Evolutionary conservation across 768 basidiomycete genomes (phyloP).

Genomic region (Pluteus cervinus): DNA sequence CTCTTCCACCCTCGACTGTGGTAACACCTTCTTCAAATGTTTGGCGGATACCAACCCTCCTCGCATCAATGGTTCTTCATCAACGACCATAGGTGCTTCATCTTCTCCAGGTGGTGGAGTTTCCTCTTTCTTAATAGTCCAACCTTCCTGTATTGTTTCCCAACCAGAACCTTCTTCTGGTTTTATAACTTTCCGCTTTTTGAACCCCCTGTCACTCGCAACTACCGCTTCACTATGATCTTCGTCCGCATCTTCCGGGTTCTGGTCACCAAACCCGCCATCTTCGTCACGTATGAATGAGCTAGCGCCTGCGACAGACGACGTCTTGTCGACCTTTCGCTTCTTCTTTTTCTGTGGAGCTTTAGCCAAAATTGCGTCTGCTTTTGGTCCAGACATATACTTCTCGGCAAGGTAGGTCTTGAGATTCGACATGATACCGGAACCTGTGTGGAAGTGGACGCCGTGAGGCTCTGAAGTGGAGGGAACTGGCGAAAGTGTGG

Average conservation of each 20-base stretch:
- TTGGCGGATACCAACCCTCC: conserved; percentile 79
- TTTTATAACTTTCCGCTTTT: conserved; percentile 50
- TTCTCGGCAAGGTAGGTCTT: conserved; percentile 84
- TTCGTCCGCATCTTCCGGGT: conserved; percentile 41
- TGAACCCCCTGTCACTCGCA: conserved; percentile 72
- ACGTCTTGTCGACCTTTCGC: conserved; percentile 40
- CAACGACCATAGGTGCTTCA: conserved; percentile 64
- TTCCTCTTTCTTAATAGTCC: conserved; percentile 26
- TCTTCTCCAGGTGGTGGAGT: conserved; percentile 52
- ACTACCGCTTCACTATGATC: conserved; percentile 62
- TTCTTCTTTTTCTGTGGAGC: conserved; percentile 63
- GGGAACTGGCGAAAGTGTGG: too few relatives aligned
- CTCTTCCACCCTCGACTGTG: conserved; percentile 31
- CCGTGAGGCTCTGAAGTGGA: too few relatives aligned
- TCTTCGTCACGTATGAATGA: conserved; percentile 62
- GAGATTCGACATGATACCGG: conserved; percentile 41
- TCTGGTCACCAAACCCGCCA: conserved; percentile 54
- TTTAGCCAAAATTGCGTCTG: conserved; percentile 86
- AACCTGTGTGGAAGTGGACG: too few relatives aligned
- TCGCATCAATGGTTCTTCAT: conserved; percentile 28
- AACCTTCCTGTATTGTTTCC: conserved; percentile 59
- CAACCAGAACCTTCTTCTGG: conserved; percentile 50
- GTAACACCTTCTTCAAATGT: conserved; percentile 62
- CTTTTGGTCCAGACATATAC: conserved; percentile 96
- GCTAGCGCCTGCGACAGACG: conserved; percentile 18